Conservation (phyloP, 1,284 basidiomycete genomes). For the Peniophora sp. region DNA sequence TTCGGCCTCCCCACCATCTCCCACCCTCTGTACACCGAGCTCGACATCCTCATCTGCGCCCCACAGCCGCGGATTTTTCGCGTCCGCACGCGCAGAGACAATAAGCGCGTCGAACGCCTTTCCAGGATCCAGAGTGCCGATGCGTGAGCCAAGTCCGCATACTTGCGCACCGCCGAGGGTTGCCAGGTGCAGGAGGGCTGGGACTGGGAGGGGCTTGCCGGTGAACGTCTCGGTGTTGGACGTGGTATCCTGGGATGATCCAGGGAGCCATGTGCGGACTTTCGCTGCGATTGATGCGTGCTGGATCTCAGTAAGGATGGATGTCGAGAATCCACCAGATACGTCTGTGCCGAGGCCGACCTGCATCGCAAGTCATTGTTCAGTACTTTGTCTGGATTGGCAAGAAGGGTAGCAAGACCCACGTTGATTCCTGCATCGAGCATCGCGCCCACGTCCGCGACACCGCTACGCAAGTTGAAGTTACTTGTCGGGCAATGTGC, state of each 20-base stretch:
- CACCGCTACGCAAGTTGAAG: slow-evolving; percentile 82
- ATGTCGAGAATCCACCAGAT: slow-evolving; percentile 82
- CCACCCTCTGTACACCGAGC: slow-evolving; percentile 14
- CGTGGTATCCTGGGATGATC: slow-evolving; percentile 7
- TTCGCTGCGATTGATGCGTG: slow-evolving; percentile 83
- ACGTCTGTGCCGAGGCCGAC: slow-evolving; percentile 90
- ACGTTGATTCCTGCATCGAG: slow-evolving; percentile 86
- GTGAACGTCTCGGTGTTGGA: slow-evolving; percentile 33
- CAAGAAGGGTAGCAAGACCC: slow-evolving; percentile 2
- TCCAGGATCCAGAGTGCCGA: slow-evolving; percentile 77
- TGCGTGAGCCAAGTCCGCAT: slow-evolving; percentile 59
- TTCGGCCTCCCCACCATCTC: slow-evolving; percentile 10
- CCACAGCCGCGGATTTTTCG: slow-evolving; percentile 61
- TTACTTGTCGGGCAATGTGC: slow-evolving; percentile 94
- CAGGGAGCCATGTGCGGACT: slow-evolving; percentile 39
- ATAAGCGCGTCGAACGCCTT: slow-evolving; percentile 91
- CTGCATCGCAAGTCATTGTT: slow-evolving; percentile 28
- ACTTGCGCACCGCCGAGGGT: slow-evolving; percentile 89
- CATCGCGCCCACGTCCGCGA: slow-evolving; percentile 72
- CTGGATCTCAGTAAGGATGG: slow-evolving; percentile 78
- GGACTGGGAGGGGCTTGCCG: slow-evolving; percentile 59
- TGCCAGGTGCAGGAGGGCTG: slow-evolving; percentile 83
- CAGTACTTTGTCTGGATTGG: slow-evolving; percentile 1
- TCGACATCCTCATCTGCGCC: slow-evolving; percentile 29
- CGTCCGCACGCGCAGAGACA: slow-evolving; percentile 41